Evolutionary conservation across 495 filamentous ascomycete species (phyloP).

Genomic region (Penicillium waksmanii): DNA sequence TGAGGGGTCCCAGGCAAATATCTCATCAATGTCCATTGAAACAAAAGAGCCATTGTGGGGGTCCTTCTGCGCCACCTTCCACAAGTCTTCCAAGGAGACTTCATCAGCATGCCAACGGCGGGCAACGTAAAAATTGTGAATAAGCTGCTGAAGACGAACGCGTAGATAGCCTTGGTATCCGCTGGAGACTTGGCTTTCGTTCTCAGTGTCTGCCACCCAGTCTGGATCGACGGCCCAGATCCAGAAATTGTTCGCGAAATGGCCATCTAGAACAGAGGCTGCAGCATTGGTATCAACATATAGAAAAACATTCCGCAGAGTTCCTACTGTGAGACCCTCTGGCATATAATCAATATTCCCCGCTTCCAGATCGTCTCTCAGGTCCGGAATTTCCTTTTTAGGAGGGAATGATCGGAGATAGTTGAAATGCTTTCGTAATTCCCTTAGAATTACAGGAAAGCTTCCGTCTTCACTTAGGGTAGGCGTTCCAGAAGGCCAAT

Average conservation of each 20-base stretch:
- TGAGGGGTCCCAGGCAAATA: not conserved
- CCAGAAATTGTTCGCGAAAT: constrained; percentile 1
- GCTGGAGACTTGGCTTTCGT: not conserved
- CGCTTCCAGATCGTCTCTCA: not conserved
- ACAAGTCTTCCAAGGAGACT: constrained; percentile 8
- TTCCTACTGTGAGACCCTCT: not conserved
- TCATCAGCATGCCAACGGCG: constrained; percentile 10
- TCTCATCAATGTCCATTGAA: constrained; percentile 8
- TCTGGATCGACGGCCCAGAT: constrained; percentile 12
- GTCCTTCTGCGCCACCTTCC: constrained; percentile 12
- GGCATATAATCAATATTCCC: not conserved
- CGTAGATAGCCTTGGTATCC: constrained; percentile 9
- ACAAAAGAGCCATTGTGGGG: constrained; percentile 12
- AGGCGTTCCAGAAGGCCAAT: constrained; percentile 3
- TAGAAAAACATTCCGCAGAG: constrained; percentile 11
- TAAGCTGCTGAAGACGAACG: constrained; percentile 12
- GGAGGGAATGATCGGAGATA: constrained; percentile 10
- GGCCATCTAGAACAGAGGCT: constrained; percentile 6
- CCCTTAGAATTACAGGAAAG: not conserved
- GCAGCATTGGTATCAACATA: constrained; percentile 6
- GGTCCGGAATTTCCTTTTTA: constrained; percentile 2
- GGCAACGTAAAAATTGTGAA: constrained; percentile 10
- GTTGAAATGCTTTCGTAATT: constrained; percentile 9
- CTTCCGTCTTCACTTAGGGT: constrained; percentile 5
- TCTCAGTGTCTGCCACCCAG: not conserved